phyloP scores from a whole-genome alignment of 2,329 filamentous ascomycete genomes.

The Knufia fluminis region DNA sequence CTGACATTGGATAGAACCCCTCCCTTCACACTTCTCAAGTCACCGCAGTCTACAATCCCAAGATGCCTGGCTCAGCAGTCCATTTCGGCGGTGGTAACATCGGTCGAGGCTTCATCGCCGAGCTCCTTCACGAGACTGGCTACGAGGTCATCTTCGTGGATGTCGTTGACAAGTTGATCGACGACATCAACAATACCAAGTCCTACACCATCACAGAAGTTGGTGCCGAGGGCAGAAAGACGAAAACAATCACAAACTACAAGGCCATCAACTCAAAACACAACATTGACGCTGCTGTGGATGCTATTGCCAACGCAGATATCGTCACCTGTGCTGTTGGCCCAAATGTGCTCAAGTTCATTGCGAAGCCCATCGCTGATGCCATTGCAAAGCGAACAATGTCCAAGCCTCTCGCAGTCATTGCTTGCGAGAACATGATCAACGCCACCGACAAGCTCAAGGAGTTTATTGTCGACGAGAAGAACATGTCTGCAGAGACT shows the following conservation, averaged over 20 bases:
- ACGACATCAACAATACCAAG: conserved; percentile 62
- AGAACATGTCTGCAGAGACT: conserved; percentile 56
- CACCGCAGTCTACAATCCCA: conserved; percentile 1
- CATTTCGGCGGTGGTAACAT: conserved; percentile 85
- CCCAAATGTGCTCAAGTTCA: conserved; percentile 91
- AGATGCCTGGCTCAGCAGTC: conserved; percentile 51
- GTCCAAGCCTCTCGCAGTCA: conserved; percentile 68
- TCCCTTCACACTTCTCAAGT: background rate
- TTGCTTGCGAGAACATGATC: conserved; percentile 97
- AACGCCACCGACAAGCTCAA: conserved; percentile 84
- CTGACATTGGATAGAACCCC: background rate
- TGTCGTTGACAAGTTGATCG: conserved; percentile 75
- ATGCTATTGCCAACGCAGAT: conserved; percentile 80
- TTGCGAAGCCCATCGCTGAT: conserved; percentile 91
- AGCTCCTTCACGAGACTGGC: conserved; percentile 87
- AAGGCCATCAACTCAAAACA: conserved; percentile 91
- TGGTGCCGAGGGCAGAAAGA: conserved; percentile 68
- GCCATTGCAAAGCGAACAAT: conserved; percentile 68
- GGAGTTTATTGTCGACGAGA: conserved; percentile 64
- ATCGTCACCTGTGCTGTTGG: conserved; percentile 95
- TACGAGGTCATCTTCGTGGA: conserved; percentile 96
- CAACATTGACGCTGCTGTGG: conserved; percentile 67
- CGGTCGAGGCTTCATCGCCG: conserved; percentile 76
- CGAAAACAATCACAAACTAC: conserved; percentile 86
- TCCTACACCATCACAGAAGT: conserved; percentile 92